Conservation (phyloP, 805 yeast genomes). For the Dipodascus albidus region DNA sequence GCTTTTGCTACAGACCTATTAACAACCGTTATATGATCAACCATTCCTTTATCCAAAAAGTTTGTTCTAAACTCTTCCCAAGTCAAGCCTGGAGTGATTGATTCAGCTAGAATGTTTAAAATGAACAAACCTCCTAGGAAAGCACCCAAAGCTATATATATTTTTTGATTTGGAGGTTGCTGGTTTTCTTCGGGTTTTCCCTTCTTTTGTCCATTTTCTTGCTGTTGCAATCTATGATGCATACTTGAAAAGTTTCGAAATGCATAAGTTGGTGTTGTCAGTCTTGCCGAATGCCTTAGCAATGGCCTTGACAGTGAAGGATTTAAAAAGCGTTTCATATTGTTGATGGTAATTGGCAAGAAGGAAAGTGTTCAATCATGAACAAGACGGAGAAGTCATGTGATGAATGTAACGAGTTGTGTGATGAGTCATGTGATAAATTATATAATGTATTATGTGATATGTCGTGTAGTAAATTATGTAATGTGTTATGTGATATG, state of each 20-base stretch:
- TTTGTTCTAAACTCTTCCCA: constrained; percentile 84
- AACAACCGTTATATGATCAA: constrained; percentile 59
- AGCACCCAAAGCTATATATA: constrained; percentile 5
- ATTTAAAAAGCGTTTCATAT: not conserved
- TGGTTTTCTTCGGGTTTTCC: constrained; percentile 4
- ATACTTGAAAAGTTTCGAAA: constrained; percentile 4
- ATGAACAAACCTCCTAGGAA: constrained; percentile 3
- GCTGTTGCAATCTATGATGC: constrained; percentile 2
- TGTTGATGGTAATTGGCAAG: not conserved
- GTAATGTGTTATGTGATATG: too few relatives aligned
- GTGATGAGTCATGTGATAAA: too few relatives aligned
- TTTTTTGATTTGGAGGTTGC: not conserved
- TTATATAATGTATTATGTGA: too few relatives aligned
- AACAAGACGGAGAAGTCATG: too few relatives aligned
- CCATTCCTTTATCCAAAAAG: constrained; percentile 67
- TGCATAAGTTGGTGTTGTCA: not conserved
- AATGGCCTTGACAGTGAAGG: too few relatives aligned
- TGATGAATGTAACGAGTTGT: too few relatives aligned
- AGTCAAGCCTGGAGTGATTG: constrained; percentile 41
- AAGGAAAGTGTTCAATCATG: not conserved
- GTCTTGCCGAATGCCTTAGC: too few relatives aligned
- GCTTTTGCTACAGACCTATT: constrained; percentile 70
- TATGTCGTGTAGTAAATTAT: too few relatives aligned
- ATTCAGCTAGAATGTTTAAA: constrained; percentile 2
- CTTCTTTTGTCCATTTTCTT: constrained; percentile 9